These are phyloP conservation scores for Penicillium ucsense DNA, from an alignment of 495 filamentous ascomycete species.

Conservation along the genomic window DNA sequence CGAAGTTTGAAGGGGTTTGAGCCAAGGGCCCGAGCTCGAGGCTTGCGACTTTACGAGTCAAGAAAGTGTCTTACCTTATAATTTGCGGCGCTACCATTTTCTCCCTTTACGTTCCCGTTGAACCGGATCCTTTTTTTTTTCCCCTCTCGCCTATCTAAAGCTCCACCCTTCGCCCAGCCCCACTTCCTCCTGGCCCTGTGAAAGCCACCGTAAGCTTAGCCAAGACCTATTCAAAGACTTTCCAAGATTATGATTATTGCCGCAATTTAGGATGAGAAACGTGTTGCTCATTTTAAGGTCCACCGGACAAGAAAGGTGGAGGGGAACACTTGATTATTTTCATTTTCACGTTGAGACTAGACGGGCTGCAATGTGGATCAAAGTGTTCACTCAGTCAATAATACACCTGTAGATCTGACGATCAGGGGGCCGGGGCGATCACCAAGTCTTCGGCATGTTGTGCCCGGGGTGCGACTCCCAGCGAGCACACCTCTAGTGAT, in stretches of 20 bases:
- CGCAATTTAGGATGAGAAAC: neutral
- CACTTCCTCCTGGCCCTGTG: slow-evolving; percentile 2
- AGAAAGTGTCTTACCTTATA: slow-evolving; percentile 5
- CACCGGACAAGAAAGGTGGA: too few relatives aligned
- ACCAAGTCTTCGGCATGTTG: too few relatives aligned
- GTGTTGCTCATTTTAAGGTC: too few relatives aligned
- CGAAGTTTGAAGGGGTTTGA: slow-evolving; percentile 7
- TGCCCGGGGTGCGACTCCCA: too few relatives aligned
- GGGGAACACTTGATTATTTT: too few relatives aligned
- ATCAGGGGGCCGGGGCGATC: too few relatives aligned
- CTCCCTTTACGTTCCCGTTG: neutral
- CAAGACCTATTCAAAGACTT: slow-evolving; percentile 15
- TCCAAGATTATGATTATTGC: slow-evolving; percentile 6
- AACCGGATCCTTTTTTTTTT: neutral
- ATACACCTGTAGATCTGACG: too few relatives aligned
- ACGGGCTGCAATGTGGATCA: too few relatives aligned
- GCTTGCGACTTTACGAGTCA: slow-evolving; percentile 1
- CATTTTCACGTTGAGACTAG: too few relatives aligned
- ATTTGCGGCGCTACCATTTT: neutral
- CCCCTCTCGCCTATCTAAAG: neutral
- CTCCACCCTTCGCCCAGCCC: neutral
- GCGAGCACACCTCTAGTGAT: too few relatives aligned
- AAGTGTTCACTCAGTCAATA: too few relatives aligned
- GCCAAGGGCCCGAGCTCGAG: slow-evolving; percentile 7
- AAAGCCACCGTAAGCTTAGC: slow-evolving; percentile 19